phyloP scores from a whole-genome alignment of 2,329 filamentous ascomycete genomes.

The Geosmithia putterillii region DNA sequence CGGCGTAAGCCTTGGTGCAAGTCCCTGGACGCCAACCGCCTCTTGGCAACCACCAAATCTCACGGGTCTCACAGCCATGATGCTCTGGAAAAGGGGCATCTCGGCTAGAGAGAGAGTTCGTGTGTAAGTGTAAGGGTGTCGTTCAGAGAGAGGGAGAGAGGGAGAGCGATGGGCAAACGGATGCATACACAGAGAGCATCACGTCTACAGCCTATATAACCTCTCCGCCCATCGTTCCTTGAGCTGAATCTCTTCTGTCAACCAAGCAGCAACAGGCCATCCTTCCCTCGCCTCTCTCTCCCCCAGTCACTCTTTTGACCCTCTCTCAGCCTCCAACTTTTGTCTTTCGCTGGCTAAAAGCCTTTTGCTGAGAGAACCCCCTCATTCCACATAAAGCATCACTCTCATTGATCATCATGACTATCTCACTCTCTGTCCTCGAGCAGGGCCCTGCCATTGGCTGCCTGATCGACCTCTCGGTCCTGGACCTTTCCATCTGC shows the following conservation, averaged over 20 bases:
- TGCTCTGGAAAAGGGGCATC: too few species aligned
- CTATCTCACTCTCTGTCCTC: constrained; percentile 4
- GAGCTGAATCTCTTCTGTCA: too few species aligned
- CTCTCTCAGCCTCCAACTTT: not conserved
- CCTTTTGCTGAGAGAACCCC: not conserved
- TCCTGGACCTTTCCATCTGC: constrained; percentile 9
- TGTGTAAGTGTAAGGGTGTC: too few species aligned
- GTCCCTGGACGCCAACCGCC: too few species aligned
- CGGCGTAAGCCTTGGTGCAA: not conserved
- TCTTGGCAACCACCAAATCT: not conserved
- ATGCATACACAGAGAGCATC: not conserved
- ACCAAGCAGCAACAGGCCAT: constrained; percentile 3
- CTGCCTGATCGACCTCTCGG: constrained; percentile 9
- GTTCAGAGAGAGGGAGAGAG: not conserved
- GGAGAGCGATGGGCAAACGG: not conserved
- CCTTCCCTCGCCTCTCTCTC: too few species aligned
- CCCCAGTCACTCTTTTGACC: constrained; percentile 4
- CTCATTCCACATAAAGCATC: not conserved
- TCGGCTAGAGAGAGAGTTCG: not conserved
- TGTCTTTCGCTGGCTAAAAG: not conserved
- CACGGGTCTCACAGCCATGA: not conserved
- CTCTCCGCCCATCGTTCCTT: not conserved
- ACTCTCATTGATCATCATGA: not conserved
- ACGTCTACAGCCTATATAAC: not conserved
- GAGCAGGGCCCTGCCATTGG: constrained; percentile 4